Conservation (phyloP, 192 early-diverging fungal genomes). For the Funneliformis mosseae region DNA sequence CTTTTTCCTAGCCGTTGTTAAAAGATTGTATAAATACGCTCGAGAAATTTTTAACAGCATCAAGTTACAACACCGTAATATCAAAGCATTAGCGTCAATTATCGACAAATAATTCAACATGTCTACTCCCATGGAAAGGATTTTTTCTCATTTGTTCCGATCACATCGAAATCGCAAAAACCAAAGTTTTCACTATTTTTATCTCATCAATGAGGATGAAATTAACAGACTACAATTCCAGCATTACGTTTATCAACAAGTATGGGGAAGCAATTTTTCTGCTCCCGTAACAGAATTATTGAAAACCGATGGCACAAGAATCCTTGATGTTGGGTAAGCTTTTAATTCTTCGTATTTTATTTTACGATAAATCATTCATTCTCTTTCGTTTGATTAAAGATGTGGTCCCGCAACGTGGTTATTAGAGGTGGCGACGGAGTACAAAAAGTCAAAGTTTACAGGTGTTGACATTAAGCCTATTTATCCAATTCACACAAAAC, state of each 20-base stretch:
- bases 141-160: no score
- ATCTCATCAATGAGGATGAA: not conserved
- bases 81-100: no score
- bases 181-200: no score
- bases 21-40: no score
- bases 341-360: not conserved
- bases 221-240: not conserved
- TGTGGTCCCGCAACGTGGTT: conserved; percentile 44
- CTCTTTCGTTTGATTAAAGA: not conserved
- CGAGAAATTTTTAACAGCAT: no score
- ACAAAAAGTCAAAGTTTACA: conserved; percentile 30
- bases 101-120: no score
- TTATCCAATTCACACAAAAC: conserved; percentile 39
- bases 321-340: conserved; percentile 10
- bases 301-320: no score
- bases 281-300: not conserved
- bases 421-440: conserved; percentile 39
- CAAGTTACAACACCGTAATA: no score
- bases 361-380: not conserved
- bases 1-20: no score
- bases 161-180: no score
- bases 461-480: conserved; percentile 41
- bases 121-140: no score
- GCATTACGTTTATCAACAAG: not conserved
- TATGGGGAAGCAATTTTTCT: conserved; percentile 1